Base-by-base conservation (phyloP, 169 alveolate genomes). In the Cryptosporidium viatorum region DNA sequence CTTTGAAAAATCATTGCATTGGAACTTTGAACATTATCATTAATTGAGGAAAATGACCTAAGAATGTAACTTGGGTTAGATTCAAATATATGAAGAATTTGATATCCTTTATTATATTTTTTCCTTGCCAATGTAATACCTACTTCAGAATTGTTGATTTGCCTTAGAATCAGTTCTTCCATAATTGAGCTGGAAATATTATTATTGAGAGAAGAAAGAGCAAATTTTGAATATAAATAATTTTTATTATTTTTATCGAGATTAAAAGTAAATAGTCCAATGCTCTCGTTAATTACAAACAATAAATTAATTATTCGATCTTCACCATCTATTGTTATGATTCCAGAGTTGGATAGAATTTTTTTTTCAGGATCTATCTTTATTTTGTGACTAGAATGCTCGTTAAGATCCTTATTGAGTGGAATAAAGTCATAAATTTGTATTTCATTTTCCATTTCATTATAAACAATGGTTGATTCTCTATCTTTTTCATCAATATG, bases 41-140 rank as follows among this genome's bases (percentile, higher is more conserved):
- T 52, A 33, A 73, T 35, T 73, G 86, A 70, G 6, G 51, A 33
- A 73, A 55, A 73, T 31, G 86, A 73, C 8, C 39, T 14, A 52
- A 55, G 69, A 14, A 73, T 41, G 9, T 37, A 73, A 29, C 59
- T 52, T 26, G 51, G 18, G 2, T 55, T 55, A 33, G 37, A 29
- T 73, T 73, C 86, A 73, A 73, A 73, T 51, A 73, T 31, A 23
- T 73, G 33, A 16, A 73, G 14, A 33, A 73, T n/a, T 26, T 35
- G 45, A 29, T 35, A 37, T 31, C 86, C 68, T 29, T 7, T 18
- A 59, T 59, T 73, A 59, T 37, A 35, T 33, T 37, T 62, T 18
- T 26, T 48, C 16, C 37, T 45, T 33, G 86, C 14, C 12, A 73
- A 73, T 51, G 86, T 73, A 18, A 73, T 29, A 35, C 31, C 43